Percentiles rank a stretch among this genome's conserved stretches.
Evolutionary conservation across 2,329 filamentous ascomycete species (phyloP).

Genomic region (Colletotrichum chrysophilum): DNA sequence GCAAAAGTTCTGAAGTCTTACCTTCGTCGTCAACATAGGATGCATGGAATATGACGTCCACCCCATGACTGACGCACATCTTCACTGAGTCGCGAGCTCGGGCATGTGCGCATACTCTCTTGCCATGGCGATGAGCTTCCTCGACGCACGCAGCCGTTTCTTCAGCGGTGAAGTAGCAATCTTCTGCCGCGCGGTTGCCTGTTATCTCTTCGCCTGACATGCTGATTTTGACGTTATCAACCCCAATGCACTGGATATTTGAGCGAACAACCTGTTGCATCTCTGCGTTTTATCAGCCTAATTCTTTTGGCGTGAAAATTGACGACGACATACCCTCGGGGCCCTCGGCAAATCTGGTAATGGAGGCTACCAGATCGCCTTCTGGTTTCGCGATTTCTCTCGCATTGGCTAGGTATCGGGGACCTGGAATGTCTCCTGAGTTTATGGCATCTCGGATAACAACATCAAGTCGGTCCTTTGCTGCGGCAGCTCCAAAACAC

Average conservation of each 20-base stretch:
- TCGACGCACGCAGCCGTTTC: background rate
- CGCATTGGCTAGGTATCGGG: background rate
- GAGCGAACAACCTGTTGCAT: background rate
- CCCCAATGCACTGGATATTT: background rate
- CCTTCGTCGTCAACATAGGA: background rate
- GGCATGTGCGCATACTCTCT: background rate
- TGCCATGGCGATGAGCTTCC: background rate
- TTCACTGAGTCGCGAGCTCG: background rate
- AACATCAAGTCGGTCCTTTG: background rate
- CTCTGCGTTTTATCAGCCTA: background rate
- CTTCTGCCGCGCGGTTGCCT: background rate
- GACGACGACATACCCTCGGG: background rate
- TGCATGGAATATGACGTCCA: background rate
- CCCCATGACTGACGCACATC: background rate
- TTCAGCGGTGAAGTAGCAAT: background rate
- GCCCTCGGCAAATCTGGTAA: background rate
- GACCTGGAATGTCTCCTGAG: background rate
- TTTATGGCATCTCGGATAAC: background rate
- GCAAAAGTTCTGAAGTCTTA: rapidly evolving
- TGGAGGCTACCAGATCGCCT: background rate
- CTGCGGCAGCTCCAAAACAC: background rate
- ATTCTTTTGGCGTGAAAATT: rapidly evolving
- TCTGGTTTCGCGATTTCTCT: background rate
- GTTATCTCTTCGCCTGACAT: background rate
- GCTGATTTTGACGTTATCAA: background rate